Evolutionary conservation across 2,329 filamentous ascomycete species (phyloP), one percentile per base, ranked within the genome.

Genomic region (Amphichorda felina): DNA sequence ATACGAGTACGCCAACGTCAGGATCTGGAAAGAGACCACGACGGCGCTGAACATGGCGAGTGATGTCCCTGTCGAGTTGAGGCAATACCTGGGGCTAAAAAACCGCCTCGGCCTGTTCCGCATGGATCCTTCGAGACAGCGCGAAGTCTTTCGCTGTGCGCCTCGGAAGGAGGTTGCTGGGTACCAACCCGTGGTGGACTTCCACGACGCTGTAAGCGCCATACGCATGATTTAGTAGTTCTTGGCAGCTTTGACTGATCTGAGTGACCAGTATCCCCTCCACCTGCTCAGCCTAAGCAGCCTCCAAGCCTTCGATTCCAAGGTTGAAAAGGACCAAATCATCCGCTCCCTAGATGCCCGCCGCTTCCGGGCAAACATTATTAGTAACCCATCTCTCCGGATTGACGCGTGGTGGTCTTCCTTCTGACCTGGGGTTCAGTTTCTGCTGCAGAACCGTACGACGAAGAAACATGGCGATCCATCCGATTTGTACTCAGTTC

Each of bases 341-440:
- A 49, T 70, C 14, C 61, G 64, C 19, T 57, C 65, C 19, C 62
- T 86, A 1, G 73, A 79, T 38, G 70, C 72, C 8, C 58, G 70
- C 13, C 69, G 79, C 10, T 87, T 84, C 55, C 70, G 82, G 17
- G 71, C 81, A 26, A 87, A 88, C 46, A 74, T 88, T 24, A 76
- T 84, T 44, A 57, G 72, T 77, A 54, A 53, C 60, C 43, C 2
- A 11, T 15, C 15, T 18, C 21, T 14, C 17, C 10, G 22, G 25
- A 10, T 26, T 15, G 8, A n/a, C n/a, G n/a, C n/a, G n/a, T n/a
- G n/a, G n/a, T 21, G 5, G 10, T n/a, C 27, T 31, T 4, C 13
- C 13, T n/a, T n/a, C n/a, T n/a, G n/a, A n/a, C n/a, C n/a, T n/a
- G n/a, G n/a, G 10, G 14, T 22, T n/a, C 19, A 74, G 70, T 83